Evolutionary conservation across 2,329 filamentous ascomycete genomes (phyloP), one percentile per base, ranked within the genome.

Genomic region (Fusarium staphyleae): DNA sequence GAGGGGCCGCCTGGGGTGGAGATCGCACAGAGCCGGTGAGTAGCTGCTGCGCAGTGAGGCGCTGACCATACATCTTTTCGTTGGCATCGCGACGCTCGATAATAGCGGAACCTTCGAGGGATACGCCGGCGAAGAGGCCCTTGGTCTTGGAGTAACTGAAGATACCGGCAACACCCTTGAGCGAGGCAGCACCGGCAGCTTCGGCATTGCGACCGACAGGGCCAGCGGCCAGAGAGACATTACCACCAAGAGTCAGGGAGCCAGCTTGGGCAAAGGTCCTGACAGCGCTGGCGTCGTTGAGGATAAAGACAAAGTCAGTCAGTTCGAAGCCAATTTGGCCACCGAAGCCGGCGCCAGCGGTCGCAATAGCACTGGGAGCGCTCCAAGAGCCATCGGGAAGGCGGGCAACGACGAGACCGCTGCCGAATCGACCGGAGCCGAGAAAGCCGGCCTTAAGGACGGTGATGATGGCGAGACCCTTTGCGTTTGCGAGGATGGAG

Each of bases 131-230:
- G 67, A 99, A 99, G 26, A 99, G 78, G 15, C 95, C 95, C 78
- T 97, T 98, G 11, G 95, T 99, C 78, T 97, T 98, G 72, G 89
- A 95, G 81, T 99, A 99, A 68, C 90, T 91, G 79, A 99, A 99
- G 42, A 99, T 88, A 46, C 91, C 95, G 0, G 93, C 90, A 8
- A 98, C 89, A 59, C 91, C 87, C 78, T 87, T 93, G 60, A 96
- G 81, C 65, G 91, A 96, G 7, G 95, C 95, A 12, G 93, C 93
- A 60, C 95, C 95, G 29, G 95, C 93, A 11, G 95, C 95, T 75
- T 99, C 95, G 37, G 93, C 95, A 74, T 97, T 98, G 67, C 95
- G 85, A 48, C 95, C 95, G 19, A 99, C 85, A 0, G 95, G 95
- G 1, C 95, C 95, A 6, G 95, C 95, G 14, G 95, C 95, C 66